Evolutionary conservation across 805 yeast genomes (phyloP).

Genomic region (Candida endomychidarum): DNA sequence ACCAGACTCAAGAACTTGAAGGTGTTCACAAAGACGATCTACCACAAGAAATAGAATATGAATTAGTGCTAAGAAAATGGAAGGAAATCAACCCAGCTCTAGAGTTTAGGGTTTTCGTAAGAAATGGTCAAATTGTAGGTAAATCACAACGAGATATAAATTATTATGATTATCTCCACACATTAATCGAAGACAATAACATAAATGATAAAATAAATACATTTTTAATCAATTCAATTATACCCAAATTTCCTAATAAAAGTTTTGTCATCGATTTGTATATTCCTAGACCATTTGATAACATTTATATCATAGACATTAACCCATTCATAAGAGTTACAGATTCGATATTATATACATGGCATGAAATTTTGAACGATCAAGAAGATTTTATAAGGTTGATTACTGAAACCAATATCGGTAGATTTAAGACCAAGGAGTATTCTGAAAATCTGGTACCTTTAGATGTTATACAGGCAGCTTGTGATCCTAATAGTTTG

Average conservation of each 20-base stretch:
- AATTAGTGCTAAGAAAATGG: slow-evolving; percentile 83
- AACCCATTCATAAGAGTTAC: slow-evolving; percentile 82
- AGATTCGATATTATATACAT: slow-evolving; percentile 74
- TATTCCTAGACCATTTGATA: slow-evolving; percentile 69
- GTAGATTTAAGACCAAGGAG: slow-evolving; percentile 76
- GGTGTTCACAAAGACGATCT: slow-evolving; percentile 16
- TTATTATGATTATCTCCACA: slow-evolving; percentile 67
- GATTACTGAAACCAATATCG: slow-evolving; percentile 65
- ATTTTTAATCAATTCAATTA: slow-evolving; percentile 39
- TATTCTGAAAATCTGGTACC: slow-evolving; percentile 93
- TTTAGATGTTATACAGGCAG: slow-evolving; percentile 82
- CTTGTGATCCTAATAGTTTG: slow-evolving; percentile 65
- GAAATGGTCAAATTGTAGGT: slow-evolving; percentile 61
- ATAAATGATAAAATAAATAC: slow-evolving; percentile 12
- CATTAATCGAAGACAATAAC: slow-evolving; percentile 44
- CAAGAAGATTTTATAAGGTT: slow-evolving; percentile 54
- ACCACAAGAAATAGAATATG: no score
- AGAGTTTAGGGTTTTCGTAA: slow-evolving; percentile 87
- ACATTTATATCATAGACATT: slow-evolving; percentile 73
- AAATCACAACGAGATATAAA: slow-evolving; percentile 86
- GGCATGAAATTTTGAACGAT: slow-evolving; percentile 67
- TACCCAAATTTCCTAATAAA: slow-evolving; percentile 22
- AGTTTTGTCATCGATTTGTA: slow-evolving; percentile 76
- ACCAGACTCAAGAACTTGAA: slow-evolving; percentile 19
- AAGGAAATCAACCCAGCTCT: slow-evolving; percentile 78